phyloP scores from a whole-genome alignment of 2,329 filamentous ascomycete genomes.

The Fusarium paranaense region DNA sequence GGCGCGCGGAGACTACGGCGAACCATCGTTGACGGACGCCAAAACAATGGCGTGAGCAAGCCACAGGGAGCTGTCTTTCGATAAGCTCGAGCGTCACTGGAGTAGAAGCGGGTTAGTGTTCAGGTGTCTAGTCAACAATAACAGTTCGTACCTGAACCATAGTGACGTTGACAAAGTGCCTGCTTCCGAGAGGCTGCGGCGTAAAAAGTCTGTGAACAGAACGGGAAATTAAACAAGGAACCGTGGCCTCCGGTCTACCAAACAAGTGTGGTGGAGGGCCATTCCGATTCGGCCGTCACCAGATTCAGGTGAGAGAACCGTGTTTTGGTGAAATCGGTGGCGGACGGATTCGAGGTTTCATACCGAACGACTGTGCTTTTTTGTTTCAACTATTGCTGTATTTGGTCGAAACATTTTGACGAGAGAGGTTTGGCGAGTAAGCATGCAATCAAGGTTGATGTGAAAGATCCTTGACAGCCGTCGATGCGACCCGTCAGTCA shows the following conservation, averaged over 20 bases:
- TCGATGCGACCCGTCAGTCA: background rate
- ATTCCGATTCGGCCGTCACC: constrained; percentile 3
- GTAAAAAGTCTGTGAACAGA: background rate
- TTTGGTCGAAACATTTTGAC: background rate
- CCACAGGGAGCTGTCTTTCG: constrained; percentile 9
- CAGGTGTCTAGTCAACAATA: background rate
- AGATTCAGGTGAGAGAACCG: constrained; percentile 38
- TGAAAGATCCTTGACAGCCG: background rate
- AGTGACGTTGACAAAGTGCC: background rate
- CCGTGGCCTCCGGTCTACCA: background rate
- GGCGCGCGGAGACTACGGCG: background rate
- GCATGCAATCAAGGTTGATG: constrained; percentile 35
- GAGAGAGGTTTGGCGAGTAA: constrained; percentile 2
- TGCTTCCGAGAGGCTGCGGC: background rate
- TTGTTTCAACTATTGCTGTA: constrained; percentile 8
- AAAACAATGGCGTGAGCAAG: constrained; percentile 22
- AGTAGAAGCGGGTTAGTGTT: background rate
- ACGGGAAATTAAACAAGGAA: constrained; percentile 28
- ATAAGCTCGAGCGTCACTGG: background rate
- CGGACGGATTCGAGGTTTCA: background rate
- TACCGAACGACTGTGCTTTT: background rate
- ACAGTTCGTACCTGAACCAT: background rate
- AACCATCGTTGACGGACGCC: background rate
- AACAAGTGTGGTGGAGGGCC: background rate
- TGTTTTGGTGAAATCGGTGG: constrained; percentile 12